Conservation (phyloP, 352 stramenopile genomes). For the Globisporangium carolinianum region DNA sequence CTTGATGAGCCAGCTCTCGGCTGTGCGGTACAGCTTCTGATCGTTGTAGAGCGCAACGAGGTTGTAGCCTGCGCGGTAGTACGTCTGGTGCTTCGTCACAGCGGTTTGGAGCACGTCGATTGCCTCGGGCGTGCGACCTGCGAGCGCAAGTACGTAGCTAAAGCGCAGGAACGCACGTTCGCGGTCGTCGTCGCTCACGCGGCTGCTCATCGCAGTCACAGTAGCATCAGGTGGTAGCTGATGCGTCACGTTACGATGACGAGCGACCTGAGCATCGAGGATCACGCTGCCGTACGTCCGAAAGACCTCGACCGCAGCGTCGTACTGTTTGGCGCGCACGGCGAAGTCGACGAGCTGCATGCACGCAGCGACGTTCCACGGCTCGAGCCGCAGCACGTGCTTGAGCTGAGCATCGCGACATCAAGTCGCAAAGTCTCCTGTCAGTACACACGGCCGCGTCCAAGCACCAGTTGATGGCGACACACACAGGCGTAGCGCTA, state of each 20-base stretch:
- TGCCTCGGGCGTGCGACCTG: conserved; percentile 17
- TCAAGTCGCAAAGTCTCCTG: too few relatives aligned
- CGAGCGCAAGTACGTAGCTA: conserved; percentile 29
- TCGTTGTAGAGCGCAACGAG: conserved; percentile 36
- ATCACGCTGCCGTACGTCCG: conserved; percentile 12
- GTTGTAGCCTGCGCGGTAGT: conserved; percentile 48
- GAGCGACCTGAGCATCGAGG: neutral
- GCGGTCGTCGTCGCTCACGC: conserved; percentile 12
- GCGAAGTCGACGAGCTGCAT: conserved; percentile 22
- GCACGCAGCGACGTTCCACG: conserved; percentile 16
- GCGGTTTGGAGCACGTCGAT: conserved; percentile 27
- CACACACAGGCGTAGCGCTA: neutral
- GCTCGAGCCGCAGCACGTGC: conserved; percentile 16
- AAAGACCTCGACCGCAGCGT: conserved; percentile 18
- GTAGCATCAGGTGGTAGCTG: neutral
- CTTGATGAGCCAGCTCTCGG: conserved; percentile 24
- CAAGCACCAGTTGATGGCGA: too few relatives aligned
- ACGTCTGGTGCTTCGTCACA: conserved; percentile 14
- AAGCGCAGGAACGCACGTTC: conserved; percentile 30
- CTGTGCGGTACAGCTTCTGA: conserved; percentile 17
- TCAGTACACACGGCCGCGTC: too few relatives aligned
- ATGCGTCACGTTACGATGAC: too few relatives aligned
- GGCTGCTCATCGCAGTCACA: neutral
- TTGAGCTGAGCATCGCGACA: conserved; percentile 1
- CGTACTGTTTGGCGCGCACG: neutral